These are phyloP conservation scores for Breviolum minutum DNA, from an alignment of 73 alveolate species.

Conservation along the genomic window DNA sequence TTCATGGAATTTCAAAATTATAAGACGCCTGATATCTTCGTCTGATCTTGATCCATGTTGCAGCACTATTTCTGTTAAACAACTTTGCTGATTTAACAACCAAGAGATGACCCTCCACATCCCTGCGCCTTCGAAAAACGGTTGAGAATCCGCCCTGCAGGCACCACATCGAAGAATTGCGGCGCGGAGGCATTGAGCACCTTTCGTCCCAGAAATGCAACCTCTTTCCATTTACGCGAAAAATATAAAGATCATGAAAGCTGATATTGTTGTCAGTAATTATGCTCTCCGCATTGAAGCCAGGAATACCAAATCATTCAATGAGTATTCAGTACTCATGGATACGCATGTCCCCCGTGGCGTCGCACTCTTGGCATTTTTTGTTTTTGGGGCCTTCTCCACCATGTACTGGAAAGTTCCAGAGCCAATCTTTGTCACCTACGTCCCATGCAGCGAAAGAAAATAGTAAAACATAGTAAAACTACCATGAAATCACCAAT, in stretches of 20 bases:
- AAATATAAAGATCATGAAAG: no score
- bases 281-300: no score
- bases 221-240: no score
- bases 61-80: not conserved
- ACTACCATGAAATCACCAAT: no score
- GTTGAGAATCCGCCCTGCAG: conserved; percentile 72
- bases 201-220: not conserved
- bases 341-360: no score
- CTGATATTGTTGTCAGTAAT: no score
- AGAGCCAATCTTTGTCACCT: conserved; percentile 49
- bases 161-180: conserved; percentile 67
- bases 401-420: conserved; percentile 80
- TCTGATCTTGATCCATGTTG: not conserved
- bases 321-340: no score
- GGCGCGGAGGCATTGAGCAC: conserved; percentile 83
- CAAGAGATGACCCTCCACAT: not conserved
- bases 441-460: not conserved
- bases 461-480: not conserved
- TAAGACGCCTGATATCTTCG: not conserved
- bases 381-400: not conserved
- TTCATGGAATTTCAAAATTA: no score
- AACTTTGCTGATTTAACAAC: not conserved
- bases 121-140: conserved; percentile 49
- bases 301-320: no score
- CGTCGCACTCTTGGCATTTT: no score